phyloP scores from a whole-genome alignment of 2,329 filamentous ascomycete genomes.

The Mollisiaceae sp. region DNA sequence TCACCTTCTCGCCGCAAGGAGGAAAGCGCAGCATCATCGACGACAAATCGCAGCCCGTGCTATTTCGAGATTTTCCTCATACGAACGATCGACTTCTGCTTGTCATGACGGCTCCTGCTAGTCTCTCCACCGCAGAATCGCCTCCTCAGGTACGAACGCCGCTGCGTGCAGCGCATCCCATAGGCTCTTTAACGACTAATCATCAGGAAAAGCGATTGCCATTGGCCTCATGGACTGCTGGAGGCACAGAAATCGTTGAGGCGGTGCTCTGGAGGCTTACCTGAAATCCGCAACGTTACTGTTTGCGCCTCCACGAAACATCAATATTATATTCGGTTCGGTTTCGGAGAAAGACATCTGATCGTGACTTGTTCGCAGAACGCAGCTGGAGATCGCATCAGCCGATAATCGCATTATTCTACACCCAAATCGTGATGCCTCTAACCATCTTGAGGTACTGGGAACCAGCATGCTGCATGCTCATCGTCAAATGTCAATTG shows the following conservation, averaged over 20 bases:
- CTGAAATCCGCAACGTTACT: slow-evolving; percentile 19
- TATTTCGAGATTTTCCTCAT: slow-evolving; percentile 8
- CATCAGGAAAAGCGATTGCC: not conserved
- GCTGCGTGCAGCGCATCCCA: slow-evolving; percentile 1
- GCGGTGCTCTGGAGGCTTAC: slow-evolving; percentile 13
- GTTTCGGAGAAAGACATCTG: slow-evolving; percentile 14
- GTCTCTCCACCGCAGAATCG: not conserved
- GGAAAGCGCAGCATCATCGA: slow-evolving; percentile 1
- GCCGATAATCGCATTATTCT: slow-evolving; percentile 5
- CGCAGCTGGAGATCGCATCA: not conserved
- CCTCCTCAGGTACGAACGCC: not conserved
- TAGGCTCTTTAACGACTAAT: slow-evolving; percentile 6
- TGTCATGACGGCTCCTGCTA: slow-evolving; percentile 10
- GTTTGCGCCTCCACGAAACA: slow-evolving; percentile 16
- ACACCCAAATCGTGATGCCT: not conserved
- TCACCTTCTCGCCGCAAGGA: not conserved
- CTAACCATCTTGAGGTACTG: not conserved
- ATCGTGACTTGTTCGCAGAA: slow-evolving; percentile 5
- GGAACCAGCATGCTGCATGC: not conserved
- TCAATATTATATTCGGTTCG: not conserved
- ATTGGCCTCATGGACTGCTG: slow-evolving; percentile 16
- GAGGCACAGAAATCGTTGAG: slow-evolving; percentile 17
- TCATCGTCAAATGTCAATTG: not conserved
- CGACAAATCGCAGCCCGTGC: not conserved
- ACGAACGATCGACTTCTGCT: slow-evolving; percentile 12